A percentile compares a stretch with the other conserved stretches of the same genome.
Conservation (phyloP, 768 basidiomycete species). For the Psilocybe tampanensis region DNA sequence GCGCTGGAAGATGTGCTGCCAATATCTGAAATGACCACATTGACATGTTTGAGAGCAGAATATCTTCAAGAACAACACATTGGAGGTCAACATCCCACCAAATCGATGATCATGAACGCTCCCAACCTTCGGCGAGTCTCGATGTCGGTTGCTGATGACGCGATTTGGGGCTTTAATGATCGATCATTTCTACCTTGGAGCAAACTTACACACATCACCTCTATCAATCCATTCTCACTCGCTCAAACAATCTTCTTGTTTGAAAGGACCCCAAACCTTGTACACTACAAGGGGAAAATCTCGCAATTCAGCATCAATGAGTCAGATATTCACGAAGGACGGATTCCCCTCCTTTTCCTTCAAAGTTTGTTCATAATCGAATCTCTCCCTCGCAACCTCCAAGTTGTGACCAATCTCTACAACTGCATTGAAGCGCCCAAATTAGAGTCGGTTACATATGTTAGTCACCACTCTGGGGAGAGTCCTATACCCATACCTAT, state of each 20-base stretch:
- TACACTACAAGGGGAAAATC: neutral
- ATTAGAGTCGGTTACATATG: neutral
- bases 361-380: neutral
- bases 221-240: neutral
- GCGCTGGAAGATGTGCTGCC: neutral
- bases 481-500: neutral
- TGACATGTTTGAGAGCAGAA: neutral
- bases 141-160: neutral
- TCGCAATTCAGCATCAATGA: neutral
- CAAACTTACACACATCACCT: neutral
- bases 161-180: neutral
- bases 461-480: neutral
- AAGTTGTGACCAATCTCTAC: neutral
- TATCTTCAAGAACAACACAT: neutral
- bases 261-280: neutral
- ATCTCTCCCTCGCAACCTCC: neutral
- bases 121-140: slow-evolving; percentile 1
- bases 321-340: neutral
- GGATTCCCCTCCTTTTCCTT: neutral
- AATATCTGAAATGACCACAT: neutral
- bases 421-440: neutral
- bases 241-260: neutral
- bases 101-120: neutral
- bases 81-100: neutral
- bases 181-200: neutral